Conservation (phyloP, 257 asterid genomes). For the Solanum chmielewskii region DNA sequence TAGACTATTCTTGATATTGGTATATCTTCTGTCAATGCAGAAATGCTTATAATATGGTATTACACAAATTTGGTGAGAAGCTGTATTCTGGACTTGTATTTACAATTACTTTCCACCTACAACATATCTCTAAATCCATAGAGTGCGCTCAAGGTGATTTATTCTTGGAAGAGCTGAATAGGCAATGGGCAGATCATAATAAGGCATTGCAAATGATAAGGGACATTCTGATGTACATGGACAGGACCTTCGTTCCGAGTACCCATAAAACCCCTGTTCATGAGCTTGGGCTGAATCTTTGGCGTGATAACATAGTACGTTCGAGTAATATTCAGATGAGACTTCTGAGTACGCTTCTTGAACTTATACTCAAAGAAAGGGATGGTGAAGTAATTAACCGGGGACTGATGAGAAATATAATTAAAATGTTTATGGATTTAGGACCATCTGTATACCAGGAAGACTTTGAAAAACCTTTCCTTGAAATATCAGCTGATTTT, state of each 20-base stretch:
- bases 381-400: constrained; percentile 78
- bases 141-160: constrained; percentile 69
- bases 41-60: constrained; percentile 78
- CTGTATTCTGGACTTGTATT: constrained; percentile 73
- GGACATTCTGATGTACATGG: constrained; percentile 89
- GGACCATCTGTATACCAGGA: constrained; percentile 79
- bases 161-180: constrained; percentile 73
- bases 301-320: constrained; percentile 77
- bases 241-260: constrained; percentile 66
- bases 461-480: constrained; percentile 76
- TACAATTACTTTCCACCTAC: constrained; percentile 74
- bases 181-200: constrained; percentile 78
- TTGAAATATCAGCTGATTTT: constrained; percentile 76
- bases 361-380: constrained; percentile 54
- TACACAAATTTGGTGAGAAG: constrained; percentile 80
- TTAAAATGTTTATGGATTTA: constrained; percentile 77
- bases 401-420: constrained; percentile 75
- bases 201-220: constrained; percentile 79
- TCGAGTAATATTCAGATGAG: constrained; percentile 56
- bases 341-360: constrained; percentile 68
- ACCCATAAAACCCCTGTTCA: constrained; percentile 58
- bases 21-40: constrained; percentile 28
- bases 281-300: constrained; percentile 86
- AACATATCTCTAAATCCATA: constrained; percentile 52
- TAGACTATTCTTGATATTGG: constrained; percentile 10